Conservation (phyloP, 345 rosid genomes). For the Brassica rapa region DNA sequence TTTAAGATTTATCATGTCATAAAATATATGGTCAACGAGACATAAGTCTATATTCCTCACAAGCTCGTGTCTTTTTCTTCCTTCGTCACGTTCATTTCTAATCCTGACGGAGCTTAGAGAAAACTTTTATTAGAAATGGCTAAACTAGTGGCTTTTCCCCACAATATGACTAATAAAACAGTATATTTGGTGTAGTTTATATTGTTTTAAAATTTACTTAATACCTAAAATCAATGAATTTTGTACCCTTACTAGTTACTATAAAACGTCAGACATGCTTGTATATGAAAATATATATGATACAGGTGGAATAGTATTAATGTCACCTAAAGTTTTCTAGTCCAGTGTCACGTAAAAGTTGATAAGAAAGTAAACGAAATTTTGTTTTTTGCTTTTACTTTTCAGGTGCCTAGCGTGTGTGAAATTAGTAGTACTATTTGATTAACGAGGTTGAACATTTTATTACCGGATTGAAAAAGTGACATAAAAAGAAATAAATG, state of each 20-base stretch:
- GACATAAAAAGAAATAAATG: not conserved
- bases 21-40: constrained; percentile 22
- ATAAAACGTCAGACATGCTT: not conserved
- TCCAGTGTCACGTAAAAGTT: constrained; percentile 27
- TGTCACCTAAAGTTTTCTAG: constrained; percentile 19
- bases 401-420: constrained; percentile 30
- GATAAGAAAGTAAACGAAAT: not conserved
- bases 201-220: not conserved
- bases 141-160: not conserved
- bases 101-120: not conserved
- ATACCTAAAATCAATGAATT: not conserved
- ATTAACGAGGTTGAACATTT: not conserved
- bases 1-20: not conserved
- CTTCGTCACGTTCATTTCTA: constrained; percentile 6
- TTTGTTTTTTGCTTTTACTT: constrained; percentile 18
- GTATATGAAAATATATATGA: not conserved
- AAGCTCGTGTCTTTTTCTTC: constrained; percentile 11
- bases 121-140: not conserved
- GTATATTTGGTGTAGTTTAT: not conserved
- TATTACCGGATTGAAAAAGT: not conserved
- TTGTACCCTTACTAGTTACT: not conserved
- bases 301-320: constrained; percentile 19
- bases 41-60: constrained; percentile 26
- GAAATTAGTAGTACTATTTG: not conserved
- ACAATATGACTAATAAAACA: not conserved